A percentile compares a stretch with the other conserved stretches of the same genome.
Conservation (phyloP, 2,329 filamentous ascomycete species). For the Aspergillus sp. region DNA sequence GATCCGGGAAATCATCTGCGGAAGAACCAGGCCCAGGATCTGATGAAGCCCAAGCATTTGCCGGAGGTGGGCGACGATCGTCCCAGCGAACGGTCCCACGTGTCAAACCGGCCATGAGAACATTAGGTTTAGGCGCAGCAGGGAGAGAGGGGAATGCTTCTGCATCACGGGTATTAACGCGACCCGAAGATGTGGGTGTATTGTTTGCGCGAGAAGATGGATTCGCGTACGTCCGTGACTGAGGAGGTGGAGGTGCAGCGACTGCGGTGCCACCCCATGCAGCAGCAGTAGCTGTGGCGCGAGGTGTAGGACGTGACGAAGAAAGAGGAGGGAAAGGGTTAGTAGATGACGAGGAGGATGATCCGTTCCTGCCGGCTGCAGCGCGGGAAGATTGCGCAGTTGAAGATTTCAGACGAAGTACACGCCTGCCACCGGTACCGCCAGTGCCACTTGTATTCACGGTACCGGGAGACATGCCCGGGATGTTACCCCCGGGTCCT, state of each 20-base stretch:
- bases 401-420: slow-evolving; percentile 68
- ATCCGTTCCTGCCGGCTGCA: slow-evolving; percentile 59
- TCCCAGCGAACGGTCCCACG: slow-evolving; percentile 49
- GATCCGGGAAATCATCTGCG: slow-evolving; percentile 21
- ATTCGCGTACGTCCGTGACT: slow-evolving; percentile 23
- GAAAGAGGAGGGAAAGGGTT: slow-evolving; percentile 51
- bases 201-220: slow-evolving; percentile 28
- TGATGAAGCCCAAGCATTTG: slow-evolving; percentile 40
- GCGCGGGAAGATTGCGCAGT: slow-evolving; percentile 68
- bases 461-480: slow-evolving; percentile 49
- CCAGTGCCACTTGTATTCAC: slow-evolving; percentile 59
- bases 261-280: slow-evolving; percentile 26
- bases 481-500: slow-evolving; percentile 67
- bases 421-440: slow-evolving; percentile 60
- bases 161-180: slow-evolving; percentile 26
- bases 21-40: slow-evolving; percentile 25
- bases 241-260: slow-evolving; percentile 23
- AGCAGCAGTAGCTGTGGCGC: slow-evolving; percentile 19
- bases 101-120: slow-evolving; percentile 51
- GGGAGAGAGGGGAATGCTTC: slow-evolving; percentile 84
- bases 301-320: slow-evolving; percentile 23
- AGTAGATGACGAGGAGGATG: slow-evolving; percentile 35
- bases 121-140: slow-evolving; percentile 68
- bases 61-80: slow-evolving; percentile 33
- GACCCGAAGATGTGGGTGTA: slow-evolving; percentile 18